Evolutionary conservation across 352 stramenopile species (phyloP), one percentile per base, ranked within the genome.

Genomic region (Elongisporangium prolatum): DNA sequence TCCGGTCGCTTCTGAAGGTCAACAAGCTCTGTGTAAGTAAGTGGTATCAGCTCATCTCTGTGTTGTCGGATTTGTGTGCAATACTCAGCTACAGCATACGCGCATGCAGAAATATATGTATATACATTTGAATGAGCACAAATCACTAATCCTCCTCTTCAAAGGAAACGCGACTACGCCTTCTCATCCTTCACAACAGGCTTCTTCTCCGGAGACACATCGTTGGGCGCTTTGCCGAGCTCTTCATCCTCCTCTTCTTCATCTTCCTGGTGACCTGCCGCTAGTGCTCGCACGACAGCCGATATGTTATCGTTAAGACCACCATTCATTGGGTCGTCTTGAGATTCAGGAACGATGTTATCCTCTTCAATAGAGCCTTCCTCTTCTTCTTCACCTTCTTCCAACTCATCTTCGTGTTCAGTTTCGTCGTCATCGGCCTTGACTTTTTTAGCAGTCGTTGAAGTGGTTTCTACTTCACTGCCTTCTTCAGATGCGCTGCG

Each of bases 321-420:
- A 22, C 59, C 59, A 9, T 47, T 70, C 64, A 78, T 70, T 11
- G 52, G 54, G 11, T 80, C 64, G 52, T 84, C 60, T 11, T 74
- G 61, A 11, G 61, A 61, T 24, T 56, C 52, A 22, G 34, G 22
- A 1, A 57, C n/a, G 21, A 24, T 24, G 13, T 50, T 21, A 16
- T 69, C 57, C 8, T 60, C 54, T n/a, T 56, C 56, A 24, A 63
- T 51, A 5, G 40, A 48, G 2, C 62, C 58, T 40, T 69, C n/a
- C n/a, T n/a, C 63, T 21, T 48, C 44, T 28, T 72, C 65, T 21
- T 64, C 64, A 14, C 56, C 52, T 17, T 61, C 63, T 13, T 59
- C 48, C 18, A 59, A 11, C 4, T 78, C 63, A 8, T 60, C 48
- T 21, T 67, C 56, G 47, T n/a, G 54, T 21, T 65, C 62, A 9